Evolutionary conservation across 129 eudicot species (phyloP), one percentile per base, ranked within the genome.

Genomic region (Helichrysum umbraculigerum): DNA sequence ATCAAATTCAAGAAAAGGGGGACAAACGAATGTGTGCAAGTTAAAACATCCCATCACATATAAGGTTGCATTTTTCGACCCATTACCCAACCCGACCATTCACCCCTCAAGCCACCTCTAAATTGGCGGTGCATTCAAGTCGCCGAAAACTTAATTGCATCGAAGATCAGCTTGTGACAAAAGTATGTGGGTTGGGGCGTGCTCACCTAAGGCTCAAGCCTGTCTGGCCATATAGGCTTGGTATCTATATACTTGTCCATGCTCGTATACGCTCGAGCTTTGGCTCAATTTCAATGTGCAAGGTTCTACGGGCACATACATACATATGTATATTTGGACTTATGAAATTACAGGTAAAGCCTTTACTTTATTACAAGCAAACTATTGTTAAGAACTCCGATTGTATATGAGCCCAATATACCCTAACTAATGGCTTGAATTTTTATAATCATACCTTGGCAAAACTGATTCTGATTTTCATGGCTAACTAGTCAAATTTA

Each of bases 401-500:
- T 7, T 7, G 8, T 37, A 37, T 37, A 37, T 7, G 42, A 7
- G 42, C 56, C 21, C 8, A 32, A 29, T 59, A 71, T 62, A 29
- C 75, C n/a, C 8, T 34, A 33, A 57, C 34, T 56, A 72, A 51
- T 57, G 68, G 21, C 21, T 25, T 57, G 22, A 57, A 72, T 37
- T 37, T 37, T 1, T 37, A 60, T 14, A 37, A 14, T 3, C 17
- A 1, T 73, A 37, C 60, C 17, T 3, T 22, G 41, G 37, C 39
- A 44, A 44, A 69, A 25, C 25, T 69, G 39, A 42, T 29, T 69
- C 21, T 2, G 65, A 52, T 17, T 51, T 50, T 71, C 15, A 37
- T 37, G 42, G 42, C 42, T 37, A 37, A 37, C 42, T 37, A 41
- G 16, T 68, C 59, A 68, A 42, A 71, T n/a, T 52, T 32, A 30